Conservation (phyloP, 495 filamentous ascomycete genomes). For the Penicillium odoratum region DNA sequence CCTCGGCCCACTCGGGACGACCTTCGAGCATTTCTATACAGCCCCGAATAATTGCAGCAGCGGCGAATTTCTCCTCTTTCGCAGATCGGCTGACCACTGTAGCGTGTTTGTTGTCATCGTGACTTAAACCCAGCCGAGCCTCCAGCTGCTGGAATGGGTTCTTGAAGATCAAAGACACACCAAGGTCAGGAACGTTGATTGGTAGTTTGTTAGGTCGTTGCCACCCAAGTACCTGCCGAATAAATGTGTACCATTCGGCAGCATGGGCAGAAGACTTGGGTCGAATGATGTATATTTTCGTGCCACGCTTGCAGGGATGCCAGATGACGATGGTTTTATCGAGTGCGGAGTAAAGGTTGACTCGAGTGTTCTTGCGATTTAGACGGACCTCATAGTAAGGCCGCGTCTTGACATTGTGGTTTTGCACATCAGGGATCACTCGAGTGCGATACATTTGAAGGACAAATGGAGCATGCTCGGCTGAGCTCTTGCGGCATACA, state of each 20-base stretch:
- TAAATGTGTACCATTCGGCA: conserved; percentile 76
- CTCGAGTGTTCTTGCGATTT: conserved; percentile 51
- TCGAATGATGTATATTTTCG: conserved; percentile 66
- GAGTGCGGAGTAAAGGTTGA: conserved; percentile 69
- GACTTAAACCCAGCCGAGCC: conserved; percentile 34
- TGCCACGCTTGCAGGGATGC: conserved; percentile 56
- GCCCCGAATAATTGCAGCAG: conserved; percentile 53
- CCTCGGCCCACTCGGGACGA: conserved; percentile 61
- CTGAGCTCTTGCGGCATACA: conserved; percentile 60
- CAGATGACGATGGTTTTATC: conserved; percentile 75
- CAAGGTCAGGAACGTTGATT: conserved; percentile 67
- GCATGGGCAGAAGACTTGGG: conserved; percentile 64
- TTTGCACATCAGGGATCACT: conserved; percentile 64
- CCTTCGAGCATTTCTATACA: conserved; percentile 62
- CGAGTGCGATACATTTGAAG: conserved; percentile 71
- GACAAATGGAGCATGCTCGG: conserved; percentile 55
- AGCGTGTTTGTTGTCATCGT: conserved; percentile 38
- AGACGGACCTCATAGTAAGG: conserved; percentile 60
- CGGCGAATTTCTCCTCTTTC: conserved; percentile 53
- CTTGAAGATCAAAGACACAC: conserved; percentile 60
- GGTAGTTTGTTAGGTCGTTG: conserved; percentile 57
- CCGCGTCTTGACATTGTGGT: conserved; percentile 46
- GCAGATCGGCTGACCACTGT: conserved; percentile 47
- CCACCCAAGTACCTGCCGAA: conserved; percentile 62
- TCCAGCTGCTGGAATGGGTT: conserved; percentile 64